Percentiles rank a stretch among this genome's conserved stretches.
phyloP scores from a whole-genome alignment of 257 asterid species.

The Capsicum baccatum region DNA sequence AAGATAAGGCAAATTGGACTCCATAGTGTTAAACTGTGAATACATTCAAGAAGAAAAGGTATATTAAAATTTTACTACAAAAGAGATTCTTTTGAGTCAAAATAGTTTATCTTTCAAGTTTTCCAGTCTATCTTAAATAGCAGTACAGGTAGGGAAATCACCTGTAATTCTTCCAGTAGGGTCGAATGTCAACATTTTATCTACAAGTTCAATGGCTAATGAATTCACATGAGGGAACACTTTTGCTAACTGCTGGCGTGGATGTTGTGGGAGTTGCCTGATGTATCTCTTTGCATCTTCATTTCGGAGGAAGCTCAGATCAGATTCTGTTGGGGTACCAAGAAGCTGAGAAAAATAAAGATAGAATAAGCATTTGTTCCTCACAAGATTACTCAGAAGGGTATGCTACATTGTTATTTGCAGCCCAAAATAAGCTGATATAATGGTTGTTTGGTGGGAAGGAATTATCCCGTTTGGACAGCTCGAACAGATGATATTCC shows the following conservation, averaged over 20 bases:
- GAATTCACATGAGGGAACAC: slow-evolving; percentile 86
- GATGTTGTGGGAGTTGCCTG: slow-evolving; percentile 77
- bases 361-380: slow-evolving; percentile 23
- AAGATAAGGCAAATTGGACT: not conserved
- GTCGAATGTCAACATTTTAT: slow-evolving; percentile 84
- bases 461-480: not conserved
- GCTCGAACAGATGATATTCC: not conserved
- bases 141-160: slow-evolving; percentile 33
- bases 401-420: not conserved
- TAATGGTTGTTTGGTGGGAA: not conserved
- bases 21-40: slow-evolving; percentile 5
- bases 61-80: not conserved
- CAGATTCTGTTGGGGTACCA: slow-evolving; percentile 91
- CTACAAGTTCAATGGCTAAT: slow-evolving; percentile 83
- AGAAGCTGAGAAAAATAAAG: slow-evolving; percentile 60
- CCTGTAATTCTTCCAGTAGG: slow-evolving; percentile 91
- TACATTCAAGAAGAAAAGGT: not conserved
- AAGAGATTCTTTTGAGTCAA: not conserved
- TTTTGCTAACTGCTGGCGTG: slow-evolving; percentile 72
- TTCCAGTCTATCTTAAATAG: not conserved
- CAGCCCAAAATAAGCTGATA: not conserved
- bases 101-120: not conserved
- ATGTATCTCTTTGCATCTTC: slow-evolving; percentile 88
- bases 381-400: not conserved
- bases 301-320: slow-evolving; percentile 64